Evolutionary conservation across 331 rosid genomes (phyloP), one percentile per base, ranked within the genome.

Genomic region (Acacia concinna): DNA sequence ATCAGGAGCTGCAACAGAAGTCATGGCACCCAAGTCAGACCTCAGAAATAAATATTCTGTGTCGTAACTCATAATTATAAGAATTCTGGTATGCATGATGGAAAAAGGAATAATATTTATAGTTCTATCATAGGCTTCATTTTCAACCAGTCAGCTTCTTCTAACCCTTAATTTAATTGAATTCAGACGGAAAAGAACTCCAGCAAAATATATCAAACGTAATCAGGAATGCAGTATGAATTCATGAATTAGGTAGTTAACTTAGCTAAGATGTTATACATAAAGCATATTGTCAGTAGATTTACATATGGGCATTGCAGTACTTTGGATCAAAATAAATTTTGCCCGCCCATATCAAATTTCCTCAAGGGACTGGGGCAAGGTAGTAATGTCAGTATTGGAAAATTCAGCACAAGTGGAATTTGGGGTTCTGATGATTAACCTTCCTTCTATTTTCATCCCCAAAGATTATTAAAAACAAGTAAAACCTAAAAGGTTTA

Each of bases 1-100:
- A 87, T 86, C 81, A 96, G 98, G 54, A 96, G 99, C 99, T 96
- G 90, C 85, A 81, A 71, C 78, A 73, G 72, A 43, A 76, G 75
- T 66, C 73, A 57, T 34, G 68, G 40, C 34, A 77, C 76, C 57
- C 38, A 32, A 44, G 71, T 25, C 27, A 54, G 23, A 41, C 17
- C 12, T 71, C 17, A 10, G 52, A 37, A 64, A 74, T 34, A 51
- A 74, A 43, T 71, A 56, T 28, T 54, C 21, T 67, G 27, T 2
- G 49, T 14, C 62, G 40, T 12, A 41, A 41, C 44, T 67, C 72
- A 62, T 15, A 63, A 73, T 74, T 38, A 71, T 43, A 41, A 47
- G 41, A 68, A 78, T 68, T n/a, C 21, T 5, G 0, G 9, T 34
- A 34, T 35, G 28, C 71, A 8, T 18, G 28, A 34, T n/a, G n/a